Evolutionary conservation across 1,139 yeast genomes (phyloP), one percentile per base, ranked within the genome.

Genomic region (Yamadazyma atlantica): DNA sequence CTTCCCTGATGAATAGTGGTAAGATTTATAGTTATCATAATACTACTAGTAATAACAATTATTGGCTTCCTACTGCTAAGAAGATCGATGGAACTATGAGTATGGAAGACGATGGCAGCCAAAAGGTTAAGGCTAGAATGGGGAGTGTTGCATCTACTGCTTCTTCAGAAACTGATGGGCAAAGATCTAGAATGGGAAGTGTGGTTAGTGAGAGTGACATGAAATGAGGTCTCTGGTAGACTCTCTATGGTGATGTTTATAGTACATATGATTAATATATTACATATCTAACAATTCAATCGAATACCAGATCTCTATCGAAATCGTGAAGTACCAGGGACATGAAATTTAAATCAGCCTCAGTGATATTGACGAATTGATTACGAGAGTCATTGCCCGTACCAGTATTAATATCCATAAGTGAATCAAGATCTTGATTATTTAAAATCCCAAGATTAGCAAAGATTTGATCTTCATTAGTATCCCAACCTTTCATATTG

Each of bases 1-100:
- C 60, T 5, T 46, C 60, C 4, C 73, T 62, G 41, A 73, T 68
- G 4, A 69, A 69, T 41, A 49, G 66, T 10, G 75, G 75, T 2
- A 53, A 53, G 9, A 65, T 51, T 42, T 68, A 67, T 46, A 66
- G 60, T 42, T 68, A 68, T 45, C 71, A 64, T 37, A 45, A 55
- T 34, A 62, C 55, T 32, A 54, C 62, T 10, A 66, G 69, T 33
- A 69, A 69, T 46, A 69, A 68, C 44, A 58, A 63, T 16, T 69
- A 64, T 36, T 69, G 75, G 75, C 49, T 69, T 51, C 67, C 73
- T 2, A 45, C 49, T 13, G 34, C 40, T 11, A 50, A 46, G 26
- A 22, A 26, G 13, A 25, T 38, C 22, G 41, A 38, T 10, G 29
- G 35, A 14, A 31, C 30, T 6, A 4, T 17, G 8, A 12, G n/a